Evolutionary conservation across 805 yeast genomes (phyloP), one percentile per base, ranked within the genome.

Genomic region (Blastobotrys chiropterorum): DNA sequence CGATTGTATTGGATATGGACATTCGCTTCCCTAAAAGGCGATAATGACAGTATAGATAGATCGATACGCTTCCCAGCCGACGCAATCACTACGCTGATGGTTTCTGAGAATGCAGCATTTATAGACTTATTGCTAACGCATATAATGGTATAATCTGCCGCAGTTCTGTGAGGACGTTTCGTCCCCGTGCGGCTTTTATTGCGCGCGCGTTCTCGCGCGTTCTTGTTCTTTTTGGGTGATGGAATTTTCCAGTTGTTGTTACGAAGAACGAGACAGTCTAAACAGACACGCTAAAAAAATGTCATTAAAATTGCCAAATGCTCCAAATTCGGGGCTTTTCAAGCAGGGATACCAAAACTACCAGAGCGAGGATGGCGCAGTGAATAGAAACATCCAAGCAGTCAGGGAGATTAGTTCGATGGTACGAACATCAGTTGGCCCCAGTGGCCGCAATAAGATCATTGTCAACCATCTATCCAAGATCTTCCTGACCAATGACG

Each of bases 381-480:
- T 92, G 53, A 79, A 80, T 62, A 82, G 96, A 65, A 94, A 95
- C 67, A 90, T 94, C 62, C 86, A 86, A 62, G 99, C 99, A 1
- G 89, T 94, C 55, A 81, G 96, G 62, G 98, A 94, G 69, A 86
- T 94, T 70, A 81, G 96, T 56, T 80, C 83, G 50, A 90, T 92
- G 81, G 89, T 95, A 56, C 78, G 90, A 53, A 90, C 97, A 1
- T 89, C 97, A 11, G 86, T 94, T 75, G 99, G 99, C 4, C 99
- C 99, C 55, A 86, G 95, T 71, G 99, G 99, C 49, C 80, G 97
- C 65, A 94, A 90, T 71, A 94, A 94, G 78, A 89, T 94, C 68
- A 85, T 94, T 61, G 96, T 94, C 51, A 92, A 92, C 71, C 80
- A 87, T 62, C 71, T 87, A 59, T 90, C 89, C 54, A 89, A 85